Base-by-base conservation (phyloP, 179 eudicot genomes). In the Actinidia chinensis region DNA sequence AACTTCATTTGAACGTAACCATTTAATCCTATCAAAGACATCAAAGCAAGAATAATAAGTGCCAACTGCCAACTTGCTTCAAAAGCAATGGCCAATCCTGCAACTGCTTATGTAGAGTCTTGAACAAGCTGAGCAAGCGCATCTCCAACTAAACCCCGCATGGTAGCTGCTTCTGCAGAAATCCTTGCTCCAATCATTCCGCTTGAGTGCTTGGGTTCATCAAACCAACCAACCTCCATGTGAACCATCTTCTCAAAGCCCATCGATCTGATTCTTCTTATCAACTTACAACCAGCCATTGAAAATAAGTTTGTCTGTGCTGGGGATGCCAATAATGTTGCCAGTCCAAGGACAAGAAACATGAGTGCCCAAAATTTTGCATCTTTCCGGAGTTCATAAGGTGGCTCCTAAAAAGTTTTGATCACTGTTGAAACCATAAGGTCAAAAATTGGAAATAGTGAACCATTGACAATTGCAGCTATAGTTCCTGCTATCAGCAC, bases 161-260 rank as follows among this genome's bases (percentile, higher is more conserved):
- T 51, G 15, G 61, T 72, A 43, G 84, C 84, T 8, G 84, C 84
- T 77, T 81, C 81, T 0, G 69, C 77, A 51, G 84, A 81, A 9
- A 81, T 48, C 52, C 81, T 81, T 9, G 84, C 74, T 44, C 84
- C 84, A 9, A 81, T 81, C 12, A 81, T 74, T 50, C 83, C 83
- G 68, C 79, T 80, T 1, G 83, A 80, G 76, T 80, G 40, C 65
- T 60, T 77, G 0, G 81, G 76, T 20, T 83, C 78, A 47, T 90
- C 91, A 73, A 90, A 90, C 93, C 93, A 90, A 55, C 87, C 78
- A 14, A 85, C 80, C 80, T 90, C 94, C 90, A 87, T 88, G 72
- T 78, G 47, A 36, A 90, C 82, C 61, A 90, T 86, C 64, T 84
- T 90, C 77, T 87, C 86, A 58, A 90, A 90, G 73, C 89, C 87